Base-by-base conservation (phyloP, 2,329 filamentous ascomycete genomes). In the Parastagonospora avenae region DNA sequence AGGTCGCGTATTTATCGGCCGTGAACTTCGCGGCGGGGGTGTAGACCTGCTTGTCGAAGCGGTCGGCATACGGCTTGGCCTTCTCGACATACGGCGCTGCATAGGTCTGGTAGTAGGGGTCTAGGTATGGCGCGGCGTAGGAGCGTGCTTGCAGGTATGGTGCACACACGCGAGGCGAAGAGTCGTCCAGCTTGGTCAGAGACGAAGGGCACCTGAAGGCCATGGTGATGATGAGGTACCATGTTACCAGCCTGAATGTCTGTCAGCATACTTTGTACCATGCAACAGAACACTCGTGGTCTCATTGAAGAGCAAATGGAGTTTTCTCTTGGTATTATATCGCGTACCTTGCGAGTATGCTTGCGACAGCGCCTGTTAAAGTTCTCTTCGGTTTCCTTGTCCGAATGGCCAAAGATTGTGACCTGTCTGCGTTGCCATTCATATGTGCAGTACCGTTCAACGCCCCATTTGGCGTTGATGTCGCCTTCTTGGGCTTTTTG, bases 71-170 rank as follows among this genome's bases (percentile, higher is more conserved):
- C 1, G 93, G 93, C 53, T 84, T 85, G 31, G 84, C 87, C 42
- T 85, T 77, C 32, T 92, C 83, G 55, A 96, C 85, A 68, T 97
- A 94, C 2, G 91, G 90, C 5, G 88, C 89, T 19, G 90, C 88
- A 67, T 97, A 96, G 50, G 84, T 74, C 60, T 93, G 79, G 74
- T 97, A 97, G 76, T 95, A 96, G 2, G 92, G 93, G 63, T 87
- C 81, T 29, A 95, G 67, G 72, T 93, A 88, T 3, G 94, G 94
- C 24, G 85, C 76, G 52, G 92, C 78, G 50, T 80, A 86, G 78
- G 78, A 85, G 63, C 76, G 85, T 75, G 77, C 88, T 82, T 81
- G 75, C 30, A 87, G 68, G 64, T 97, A 97, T 8, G 90, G 87
- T 67, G 87, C 87, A 82, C 94, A 99, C 55, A 97, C 83, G 57